These are phyloP conservation scores for Amorphotheca resinae DNA, from an alignment of 495 filamentous ascomycete genomes.

Conservation along the genomic window DNA sequence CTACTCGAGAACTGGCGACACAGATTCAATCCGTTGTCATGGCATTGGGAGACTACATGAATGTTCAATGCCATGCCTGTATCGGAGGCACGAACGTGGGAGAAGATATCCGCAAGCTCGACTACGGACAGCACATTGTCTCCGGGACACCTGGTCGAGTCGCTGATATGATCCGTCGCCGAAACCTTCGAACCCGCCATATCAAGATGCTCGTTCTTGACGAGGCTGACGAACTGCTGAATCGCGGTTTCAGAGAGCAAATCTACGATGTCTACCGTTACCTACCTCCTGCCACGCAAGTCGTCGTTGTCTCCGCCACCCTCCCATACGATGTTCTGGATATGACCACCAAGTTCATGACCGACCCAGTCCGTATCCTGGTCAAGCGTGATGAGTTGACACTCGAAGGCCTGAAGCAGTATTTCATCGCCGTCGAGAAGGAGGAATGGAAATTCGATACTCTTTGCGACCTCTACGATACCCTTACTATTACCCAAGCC, in stretches of 20 bases:
- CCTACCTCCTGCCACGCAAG: constrained; percentile 89
- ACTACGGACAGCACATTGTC: constrained; percentile 94
- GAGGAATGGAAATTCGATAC: constrained; percentile 99
- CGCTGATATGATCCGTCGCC: constrained; percentile 96
- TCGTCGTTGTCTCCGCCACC: constrained; percentile 94
- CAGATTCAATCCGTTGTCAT: constrained; percentile 98
- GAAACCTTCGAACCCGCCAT: constrained; percentile 79
- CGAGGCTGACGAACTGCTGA: constrained; percentile 83
- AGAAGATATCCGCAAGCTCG: constrained; percentile 92
- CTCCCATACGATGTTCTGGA: constrained; percentile 96
- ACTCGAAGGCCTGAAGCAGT: constrained; percentile 96
- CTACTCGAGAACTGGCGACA: constrained; percentile 92
- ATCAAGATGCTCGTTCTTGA: constrained; percentile 99
- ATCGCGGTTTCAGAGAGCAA: constrained; percentile 95
- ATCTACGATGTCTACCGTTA: constrained; percentile 99
- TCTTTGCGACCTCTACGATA: constrained; percentile 98
- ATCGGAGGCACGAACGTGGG: constrained; percentile 97
- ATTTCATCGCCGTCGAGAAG: constrained; percentile 98
- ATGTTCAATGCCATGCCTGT: constrained; percentile 96
- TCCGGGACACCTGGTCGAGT: constrained; percentile 93
- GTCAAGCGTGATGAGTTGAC: constrained; percentile 99
- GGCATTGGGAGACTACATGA: constrained; percentile 98
- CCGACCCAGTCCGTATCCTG: constrained; percentile 93
- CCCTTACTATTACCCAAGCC: constrained; percentile 95
- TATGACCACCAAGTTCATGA: constrained; percentile 99